Base-by-base conservation (phyloP, 345 rosid genomes). In the Sapria himalayana region DNA sequence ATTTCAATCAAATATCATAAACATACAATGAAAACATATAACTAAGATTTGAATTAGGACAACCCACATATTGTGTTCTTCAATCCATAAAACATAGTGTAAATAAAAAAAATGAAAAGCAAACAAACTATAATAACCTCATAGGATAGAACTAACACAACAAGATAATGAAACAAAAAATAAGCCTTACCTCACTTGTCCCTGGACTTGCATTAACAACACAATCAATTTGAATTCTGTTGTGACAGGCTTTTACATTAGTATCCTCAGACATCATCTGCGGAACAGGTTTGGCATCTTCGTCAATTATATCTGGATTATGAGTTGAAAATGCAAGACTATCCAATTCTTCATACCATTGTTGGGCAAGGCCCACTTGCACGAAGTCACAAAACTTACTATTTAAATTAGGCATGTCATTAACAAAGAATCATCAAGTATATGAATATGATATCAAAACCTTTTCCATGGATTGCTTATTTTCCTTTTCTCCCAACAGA, bases 291-390 rank as follows among this genome's bases (percentile, higher is more conserved):
- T 36, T 39, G 17, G 67, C 61, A 27, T 65, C 78, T 56, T 77
- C 76, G 7, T 44, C 58, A 49, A 19, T 45, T 8, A 33, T 15
- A 40, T 74, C 73, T 1, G 58, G 39, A 50, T 63, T 81, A 46
- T 64, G 50, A 20, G 65, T 50, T 41, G 69, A 48, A 58, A 72
- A 76, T 46, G 84, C 81, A 58, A 89, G 67, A 63, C 62, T 71
- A 54, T 79, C 98, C 61, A 89, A 49, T 51, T 74, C 91, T 63
- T 89, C 86, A 25, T 74, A 89, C 85, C 91, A 89, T 56, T 79
- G 74, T 50, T 89, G 98, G 50, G 98, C 69, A 32, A 55, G 63
- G 50, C 93, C 86, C 51, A 79, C 86, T 93, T 89, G 73, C 39
- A 52, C 20, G 33, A 41, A 55, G 45, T 48, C 45, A 53, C 9